phyloP scores from a whole-genome alignment of 2,329 filamentous ascomycete genomes.

The Bipolaris oryzae region DNA sequence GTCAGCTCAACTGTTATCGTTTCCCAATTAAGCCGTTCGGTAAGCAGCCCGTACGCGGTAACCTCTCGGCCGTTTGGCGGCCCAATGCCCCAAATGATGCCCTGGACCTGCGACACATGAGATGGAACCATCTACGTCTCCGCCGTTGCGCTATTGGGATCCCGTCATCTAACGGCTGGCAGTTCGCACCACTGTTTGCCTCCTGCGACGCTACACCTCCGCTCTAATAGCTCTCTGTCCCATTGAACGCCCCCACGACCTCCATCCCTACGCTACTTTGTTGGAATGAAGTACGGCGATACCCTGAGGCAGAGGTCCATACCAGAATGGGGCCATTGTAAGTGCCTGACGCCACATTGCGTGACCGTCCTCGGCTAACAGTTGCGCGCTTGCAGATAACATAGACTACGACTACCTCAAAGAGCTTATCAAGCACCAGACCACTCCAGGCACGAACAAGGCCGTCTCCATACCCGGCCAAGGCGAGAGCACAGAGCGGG shows the following conservation, averaged over 20 bases:
- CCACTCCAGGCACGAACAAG: constrained; percentile 70
- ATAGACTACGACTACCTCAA: constrained; percentile 90
- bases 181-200: constrained; percentile 15
- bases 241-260: constrained; percentile 12
- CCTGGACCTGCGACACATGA: background rate
- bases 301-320: constrained; percentile 77
- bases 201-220: constrained; percentile 17
- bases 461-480: constrained; percentile 78
- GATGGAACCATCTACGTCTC: background rate
- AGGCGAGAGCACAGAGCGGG: constrained; percentile 58
- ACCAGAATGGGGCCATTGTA: constrained; percentile 80
- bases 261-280: constrained; percentile 5
- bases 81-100: constrained; percentile 4
- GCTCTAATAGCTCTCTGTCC: constrained; percentile 3
- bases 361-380: constrained; percentile 20
- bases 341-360: constrained; percentile 27
- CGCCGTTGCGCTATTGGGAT: constrained; percentile 7
- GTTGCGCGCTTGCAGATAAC: constrained; percentile 64
- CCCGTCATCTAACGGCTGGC: constrained; percentile 19
- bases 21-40: constrained; percentile 17
- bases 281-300: constrained; percentile 75
- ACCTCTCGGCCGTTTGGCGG: constrained; percentile 9
- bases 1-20: constrained; percentile 11
- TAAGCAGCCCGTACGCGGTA: constrained; percentile 16
- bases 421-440: constrained; percentile 80